phyloP scores from a whole-genome alignment of 352 stramenopile genomes.

The Phytophthora kernoviae region DNA sequence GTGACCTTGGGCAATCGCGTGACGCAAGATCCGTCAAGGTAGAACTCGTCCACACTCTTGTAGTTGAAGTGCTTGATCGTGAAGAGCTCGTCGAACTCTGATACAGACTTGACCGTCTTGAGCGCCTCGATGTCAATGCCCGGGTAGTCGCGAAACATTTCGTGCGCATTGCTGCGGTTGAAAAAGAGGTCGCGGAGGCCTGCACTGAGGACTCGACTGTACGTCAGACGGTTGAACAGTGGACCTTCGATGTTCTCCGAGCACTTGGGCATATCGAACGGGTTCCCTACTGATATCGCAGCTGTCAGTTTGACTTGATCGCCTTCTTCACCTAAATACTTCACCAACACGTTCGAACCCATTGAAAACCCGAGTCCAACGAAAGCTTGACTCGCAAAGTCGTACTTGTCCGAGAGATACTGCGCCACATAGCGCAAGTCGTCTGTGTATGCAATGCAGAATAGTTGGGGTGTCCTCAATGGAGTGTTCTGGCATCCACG shows the following conservation, averaged over 20 bases:
- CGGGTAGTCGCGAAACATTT: constrained; percentile 54
- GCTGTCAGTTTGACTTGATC: constrained; percentile 39
- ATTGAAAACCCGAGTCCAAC: constrained; percentile 73
- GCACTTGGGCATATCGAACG: constrained; percentile 63
- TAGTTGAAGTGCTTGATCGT: constrained; percentile 66
- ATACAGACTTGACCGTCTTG: constrained; percentile 39
- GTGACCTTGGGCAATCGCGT: constrained; percentile 38
- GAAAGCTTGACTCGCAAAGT: constrained; percentile 43
- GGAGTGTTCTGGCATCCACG: constrained; percentile 62
- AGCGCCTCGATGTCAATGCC: constrained; percentile 52
- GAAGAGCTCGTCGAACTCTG: constrained; percentile 68
- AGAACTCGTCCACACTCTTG: constrained; percentile 46
- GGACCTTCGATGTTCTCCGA: constrained; percentile 46
- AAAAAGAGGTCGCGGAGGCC: constrained; percentile 69
- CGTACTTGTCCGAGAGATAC: constrained; percentile 43
- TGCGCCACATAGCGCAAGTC: constrained; percentile 57
- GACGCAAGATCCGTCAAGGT: constrained; percentile 47
- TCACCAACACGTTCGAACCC: constrained; percentile 75
- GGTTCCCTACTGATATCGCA: constrained; percentile 70
- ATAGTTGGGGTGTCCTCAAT: constrained; percentile 54
- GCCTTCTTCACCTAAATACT: constrained; percentile 72
- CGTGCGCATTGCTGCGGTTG: constrained; percentile 61
- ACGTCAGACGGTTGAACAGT: constrained; percentile 61
- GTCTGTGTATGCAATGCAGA: constrained; percentile 69
- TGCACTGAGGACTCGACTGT: constrained; percentile 51